phyloP scores from a whole-genome alignment of 306 rosid genomes.

The Inga leiocalycina region DNA sequence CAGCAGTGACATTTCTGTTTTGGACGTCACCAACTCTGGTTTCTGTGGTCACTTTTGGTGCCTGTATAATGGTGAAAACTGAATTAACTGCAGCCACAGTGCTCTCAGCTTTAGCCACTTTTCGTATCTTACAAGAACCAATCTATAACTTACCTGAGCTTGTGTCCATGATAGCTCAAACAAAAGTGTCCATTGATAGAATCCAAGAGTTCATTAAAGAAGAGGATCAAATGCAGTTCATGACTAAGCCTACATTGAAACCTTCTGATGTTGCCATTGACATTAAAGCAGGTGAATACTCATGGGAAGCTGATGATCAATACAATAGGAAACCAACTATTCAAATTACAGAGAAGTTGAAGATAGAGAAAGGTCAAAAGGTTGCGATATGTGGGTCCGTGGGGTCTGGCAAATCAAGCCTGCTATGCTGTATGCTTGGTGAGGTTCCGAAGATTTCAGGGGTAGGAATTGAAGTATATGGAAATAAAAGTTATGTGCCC shows the following conservation, averaged over 20 bases:
- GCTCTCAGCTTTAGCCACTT: slow-evolving; percentile 88
- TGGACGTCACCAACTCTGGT: slow-evolving; percentile 95
- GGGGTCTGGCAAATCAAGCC: slow-evolving; percentile 94
- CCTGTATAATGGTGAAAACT: slow-evolving; percentile 64
- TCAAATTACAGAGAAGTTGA: slow-evolving; percentile 50
- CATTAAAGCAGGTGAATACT: slow-evolving; percentile 62
- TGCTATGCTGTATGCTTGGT: slow-evolving; percentile 69
- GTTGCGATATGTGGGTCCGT: slow-evolving; percentile 88
- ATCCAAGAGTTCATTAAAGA: slow-evolving; percentile 60
- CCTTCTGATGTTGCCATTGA: slow-evolving; percentile 54
- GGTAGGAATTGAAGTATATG: slow-evolving; percentile 50
- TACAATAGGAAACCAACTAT: slow-evolving; percentile 59
- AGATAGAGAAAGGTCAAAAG: slow-evolving; percentile 66
- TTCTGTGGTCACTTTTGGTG: slow-evolving; percentile 82
- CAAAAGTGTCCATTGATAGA: slow-evolving; percentile 83
- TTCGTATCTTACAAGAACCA: slow-evolving; percentile 88
- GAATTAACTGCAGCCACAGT: slow-evolving; percentile 78
- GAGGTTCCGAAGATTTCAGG: slow-evolving; percentile 85
- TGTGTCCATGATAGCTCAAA: slow-evolving; percentile 88
- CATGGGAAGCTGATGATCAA: slow-evolving; percentile 67
- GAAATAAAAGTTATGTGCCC: slow-evolving; percentile 79
- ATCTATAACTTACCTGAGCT: slow-evolving; percentile 94
- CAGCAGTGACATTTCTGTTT: slow-evolving; percentile 81
- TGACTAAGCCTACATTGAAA: slow-evolving; percentile 33
- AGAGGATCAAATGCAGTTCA: slow-evolving; percentile 62